Conservation (phyloP, 164 flowering plant genomes). For the Liriodendron chinense region DNA sequence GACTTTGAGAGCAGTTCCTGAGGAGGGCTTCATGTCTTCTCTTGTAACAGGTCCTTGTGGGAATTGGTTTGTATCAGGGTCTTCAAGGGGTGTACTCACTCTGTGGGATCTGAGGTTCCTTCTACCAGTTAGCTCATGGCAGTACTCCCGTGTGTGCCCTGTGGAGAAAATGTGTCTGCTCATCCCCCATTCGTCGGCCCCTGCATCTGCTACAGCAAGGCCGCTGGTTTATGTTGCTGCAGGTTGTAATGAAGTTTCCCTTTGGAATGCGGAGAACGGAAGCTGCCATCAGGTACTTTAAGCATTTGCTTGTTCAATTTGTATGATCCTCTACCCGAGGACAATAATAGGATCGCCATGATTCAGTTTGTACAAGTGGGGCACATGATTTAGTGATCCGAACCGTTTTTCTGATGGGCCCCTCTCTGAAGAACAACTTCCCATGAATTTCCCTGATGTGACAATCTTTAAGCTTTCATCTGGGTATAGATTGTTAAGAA, state of each 20-base stretch:
- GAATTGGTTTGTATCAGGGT: constrained; percentile 96
- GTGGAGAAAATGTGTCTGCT: constrained; percentile 86
- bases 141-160: constrained; percentile 67
- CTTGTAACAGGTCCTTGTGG: constrained; percentile 80
- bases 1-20: constrained; percentile 70
- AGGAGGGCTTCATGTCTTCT: constrained; percentile 85
- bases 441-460: too few relatives aligned
- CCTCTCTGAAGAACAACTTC: too few relatives aligned
- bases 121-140: constrained; percentile 91
- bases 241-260: constrained; percentile 92
- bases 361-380: too few relatives aligned
- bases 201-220: constrained; percentile 54
- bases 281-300: constrained; percentile 90
- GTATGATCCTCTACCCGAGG: neutral
- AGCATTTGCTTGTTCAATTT: neutral
- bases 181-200: constrained; percentile 57
- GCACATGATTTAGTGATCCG: too few relatives aligned
- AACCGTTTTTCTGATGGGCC: too few relatives aligned
- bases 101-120: constrained; percentile 97
- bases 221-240: constrained; percentile 98
- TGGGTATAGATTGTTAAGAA: too few relatives aligned
- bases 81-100: constrained; percentile 93
- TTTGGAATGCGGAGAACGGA: constrained; percentile 99
- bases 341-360: too few relatives aligned
- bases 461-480: too few relatives aligned